A percentile compares a stretch with the other conserved stretches of the same genome.
Conservation (phyloP, 805 yeast genomes). For the Yarrowia alimentaria region DNA sequence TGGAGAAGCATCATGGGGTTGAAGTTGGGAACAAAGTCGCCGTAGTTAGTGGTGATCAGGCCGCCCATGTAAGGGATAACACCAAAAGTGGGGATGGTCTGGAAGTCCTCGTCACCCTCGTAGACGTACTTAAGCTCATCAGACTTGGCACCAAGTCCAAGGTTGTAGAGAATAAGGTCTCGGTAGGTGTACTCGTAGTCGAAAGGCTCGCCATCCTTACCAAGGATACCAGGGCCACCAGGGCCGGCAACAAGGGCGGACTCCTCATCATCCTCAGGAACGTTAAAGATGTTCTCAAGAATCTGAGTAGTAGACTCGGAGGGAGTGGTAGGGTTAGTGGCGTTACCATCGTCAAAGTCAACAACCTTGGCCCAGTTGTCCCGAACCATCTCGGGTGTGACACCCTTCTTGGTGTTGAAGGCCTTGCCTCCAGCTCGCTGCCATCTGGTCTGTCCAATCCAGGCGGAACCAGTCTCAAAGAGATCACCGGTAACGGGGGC, state of each 20-base stretch:
- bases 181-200: conserved; percentile 60
- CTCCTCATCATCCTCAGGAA: conserved; percentile 47
- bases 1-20: conserved; percentile 87
- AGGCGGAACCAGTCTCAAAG: conserved; percentile 94
- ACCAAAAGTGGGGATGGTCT: conserved; percentile 85
- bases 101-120: conserved; percentile 75
- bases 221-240: conserved; percentile 49
- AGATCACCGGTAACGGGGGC: conserved; percentile 74
- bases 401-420: conserved; percentile 45
- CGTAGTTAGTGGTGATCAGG: conserved; percentile 54
- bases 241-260: conserved; percentile 47
- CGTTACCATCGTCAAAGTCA: conserved; percentile 58
- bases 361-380: conserved; percentile 65
- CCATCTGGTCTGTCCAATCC: conserved; percentile 95
- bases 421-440: conserved; percentile 86
- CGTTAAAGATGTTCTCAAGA: conserved; percentile 48
- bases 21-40: conserved; percentile 69
- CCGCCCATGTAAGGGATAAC: conserved; percentile 79
- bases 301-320: conserved; percentile 80
- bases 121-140: conserved; percentile 74
- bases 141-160: conserved; percentile 83
- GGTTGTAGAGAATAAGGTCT: conserved; percentile 78
- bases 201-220: conserved; percentile 43
- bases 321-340: conserved; percentile 58
- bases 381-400: conserved; percentile 66